Base-by-base conservation (phyloP, 345 rosid species). In the Gossypioides kirkii region DNA sequence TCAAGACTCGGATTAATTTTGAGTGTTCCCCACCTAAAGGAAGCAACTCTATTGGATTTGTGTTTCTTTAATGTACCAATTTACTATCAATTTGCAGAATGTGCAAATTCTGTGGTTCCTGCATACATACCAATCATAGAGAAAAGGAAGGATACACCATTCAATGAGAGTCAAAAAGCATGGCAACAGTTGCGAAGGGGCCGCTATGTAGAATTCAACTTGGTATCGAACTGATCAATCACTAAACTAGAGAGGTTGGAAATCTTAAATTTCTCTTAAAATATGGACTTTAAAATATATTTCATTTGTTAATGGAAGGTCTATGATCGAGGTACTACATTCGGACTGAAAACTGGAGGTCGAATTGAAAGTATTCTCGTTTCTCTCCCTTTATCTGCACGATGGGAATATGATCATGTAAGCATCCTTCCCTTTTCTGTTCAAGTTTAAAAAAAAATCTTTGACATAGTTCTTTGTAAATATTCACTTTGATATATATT, bases 361-460 rank as follows among this genome's bases (percentile, higher is more conserved):
- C 78, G 98, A 72, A 95, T 95, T 62, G 98, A 95, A 87, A 95
- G 99, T 70, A 92, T 92, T 81, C 97, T 95, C 20, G 99, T 95
- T 73, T 95, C 98, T 76, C 91, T 95, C 71, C 99, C 98, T 2
- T 86, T 89, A 10, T 79, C 96, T 7, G 95, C 98, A 62, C 89
- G 98, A 66, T 94, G 98, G 98, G 98, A 94, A 70, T 94, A 94
- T 74, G 98, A 94, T 73, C 98, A 92, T 74, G 98, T 94, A 85
- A 85, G 92, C 77, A 74, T 64, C 23, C 61, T 10, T 54, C 12
- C 23, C 58, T 3, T 22, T 23, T 22, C 18, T 8, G 3, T 9
- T 38, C 20, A 43, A 45, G 5, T 61, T 32, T 32, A 32, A 5
- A 25, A 28, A 61, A 43, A 10, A 10, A 6, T n/a, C n/a, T n/a